These are phyloP conservation scores for Hygrocybe punicea DNA, from an alignment of 768 basidiomycete species.

Conservation along the genomic window DNA sequence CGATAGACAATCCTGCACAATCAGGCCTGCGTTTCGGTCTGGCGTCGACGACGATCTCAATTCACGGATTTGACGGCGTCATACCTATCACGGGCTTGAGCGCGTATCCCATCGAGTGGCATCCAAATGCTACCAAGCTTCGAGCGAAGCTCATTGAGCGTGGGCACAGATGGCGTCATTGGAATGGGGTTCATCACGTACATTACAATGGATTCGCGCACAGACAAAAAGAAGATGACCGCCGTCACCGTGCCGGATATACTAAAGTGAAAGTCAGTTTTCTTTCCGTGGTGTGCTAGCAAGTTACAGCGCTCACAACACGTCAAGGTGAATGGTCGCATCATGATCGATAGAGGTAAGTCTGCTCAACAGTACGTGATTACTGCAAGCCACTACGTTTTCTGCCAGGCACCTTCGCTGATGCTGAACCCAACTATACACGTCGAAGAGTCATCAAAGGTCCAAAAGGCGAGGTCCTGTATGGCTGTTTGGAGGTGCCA, in stretches of 20 bases:
- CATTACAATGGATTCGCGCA: too few relatives aligned
- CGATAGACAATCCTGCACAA: slow-evolving; percentile 36
- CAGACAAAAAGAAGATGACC: too few relatives aligned
- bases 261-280: too few relatives aligned
- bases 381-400: neutral
- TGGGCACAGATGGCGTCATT: slow-evolving; percentile 52
- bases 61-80: slow-evolving; percentile 47
- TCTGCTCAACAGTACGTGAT: neutral
- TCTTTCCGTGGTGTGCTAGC: too few relatives aligned
- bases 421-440: neutral
- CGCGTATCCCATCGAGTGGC: slow-evolving; percentile 52
- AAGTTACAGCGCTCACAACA: too few relatives aligned
- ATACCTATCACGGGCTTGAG: slow-evolving; percentile 48
- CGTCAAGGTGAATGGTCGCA: slow-evolving; percentile 45
- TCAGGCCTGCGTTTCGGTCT: neutral
- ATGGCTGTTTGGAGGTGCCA: too few relatives aligned
- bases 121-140: slow-evolving; percentile 42
- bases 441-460: too few relatives aligned
- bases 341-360: slow-evolving; percentile 59
- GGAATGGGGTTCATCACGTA: slow-evolving; percentile 29
- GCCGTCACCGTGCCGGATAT: too few relatives aligned
- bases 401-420: neutral
- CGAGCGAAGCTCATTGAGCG: slow-evolving; percentile 40
- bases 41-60: slow-evolving; percentile 33
- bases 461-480: too few relatives aligned